phyloP scores from a whole-genome alignment of 2,329 filamentous ascomycete genomes.

The Grosmannia penicillata region DNA sequence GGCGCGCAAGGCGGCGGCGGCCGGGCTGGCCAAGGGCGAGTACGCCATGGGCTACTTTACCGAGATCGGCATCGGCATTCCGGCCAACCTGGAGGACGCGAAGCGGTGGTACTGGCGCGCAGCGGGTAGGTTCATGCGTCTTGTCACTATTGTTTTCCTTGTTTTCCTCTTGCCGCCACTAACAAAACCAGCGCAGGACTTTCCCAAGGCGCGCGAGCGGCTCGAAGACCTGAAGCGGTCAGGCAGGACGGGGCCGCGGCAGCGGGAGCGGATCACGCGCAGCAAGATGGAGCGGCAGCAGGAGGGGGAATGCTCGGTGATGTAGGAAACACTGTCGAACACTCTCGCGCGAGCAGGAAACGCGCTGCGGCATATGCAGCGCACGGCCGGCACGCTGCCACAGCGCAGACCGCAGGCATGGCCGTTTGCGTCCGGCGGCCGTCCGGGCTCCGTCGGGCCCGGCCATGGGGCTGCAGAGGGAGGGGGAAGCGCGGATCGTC shows the following conservation, averaged over 20 bases:
- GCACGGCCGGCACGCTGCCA: no score
- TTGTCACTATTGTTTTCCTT: constrained; percentile 16
- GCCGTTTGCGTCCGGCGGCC: no score
- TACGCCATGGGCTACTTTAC: constrained; percentile 98
- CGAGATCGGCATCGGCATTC: constrained; percentile 82
- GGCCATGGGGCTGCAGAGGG: no score
- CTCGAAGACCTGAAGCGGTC: constrained; percentile 82
- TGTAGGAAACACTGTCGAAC: constrained; percentile 36
- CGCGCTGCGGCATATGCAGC: no score
- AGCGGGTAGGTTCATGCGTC: constrained; percentile 58
- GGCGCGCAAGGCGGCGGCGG: constrained; percentile 83
- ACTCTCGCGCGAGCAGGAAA: no score
- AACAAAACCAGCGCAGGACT: constrained; percentile 60
- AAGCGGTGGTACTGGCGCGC: constrained; percentile 98
- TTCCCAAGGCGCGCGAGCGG: constrained; percentile 81
- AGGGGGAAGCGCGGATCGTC: no score
- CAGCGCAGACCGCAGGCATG: no score
- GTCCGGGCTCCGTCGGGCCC: no score
- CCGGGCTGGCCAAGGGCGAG: constrained; percentile 82
- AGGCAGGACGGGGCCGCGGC: constrained; percentile 56
- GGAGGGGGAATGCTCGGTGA: constrained; percentile 75
- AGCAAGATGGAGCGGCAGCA: constrained; percentile 72
- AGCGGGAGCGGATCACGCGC: constrained; percentile 64
- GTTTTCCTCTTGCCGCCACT: constrained; percentile 13
- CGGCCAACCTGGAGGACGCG: constrained; percentile 79